A percentile compares a stretch with the other conserved stretches of the same genome.
These are phyloP conservation scores for Talaromyces nanjingensis DNA, from an alignment of 495 filamentous ascomycete species.

Conservation along the genomic window DNA sequence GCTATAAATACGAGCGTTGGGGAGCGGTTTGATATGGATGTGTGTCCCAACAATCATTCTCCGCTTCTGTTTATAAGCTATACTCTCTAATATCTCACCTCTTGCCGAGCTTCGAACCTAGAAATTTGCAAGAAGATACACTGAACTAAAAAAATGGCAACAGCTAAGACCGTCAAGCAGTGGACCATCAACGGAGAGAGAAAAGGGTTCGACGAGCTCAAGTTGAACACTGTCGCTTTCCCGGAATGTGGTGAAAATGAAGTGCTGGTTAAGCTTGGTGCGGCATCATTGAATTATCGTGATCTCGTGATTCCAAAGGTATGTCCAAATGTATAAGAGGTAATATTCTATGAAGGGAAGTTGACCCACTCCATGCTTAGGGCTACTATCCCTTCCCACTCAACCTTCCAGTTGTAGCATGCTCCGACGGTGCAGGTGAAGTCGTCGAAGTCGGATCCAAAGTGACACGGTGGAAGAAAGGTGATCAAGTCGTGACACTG, in stretches of 20 bases:
- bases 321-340: not conserved
- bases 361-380: conserved; percentile 18
- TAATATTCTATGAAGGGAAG: not conserved
- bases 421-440: conserved; percentile 46
- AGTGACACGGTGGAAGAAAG: conserved; percentile 27
- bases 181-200: conserved; percentile 53
- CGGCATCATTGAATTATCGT: conserved; percentile 75
- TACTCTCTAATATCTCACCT: too few species aligned
- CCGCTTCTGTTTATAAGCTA: not conserved
- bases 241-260: conserved; percentile 62
- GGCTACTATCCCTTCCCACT: conserved; percentile 63
- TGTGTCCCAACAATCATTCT: not conserved
- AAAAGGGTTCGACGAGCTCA: conserved; percentile 55
- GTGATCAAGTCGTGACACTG: conserved; percentile 58
- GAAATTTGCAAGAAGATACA: not conserved
- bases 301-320: conserved; percentile 71
- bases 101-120: not conserved
- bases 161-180: conserved; percentile 52
- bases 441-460: conserved; percentile 28
- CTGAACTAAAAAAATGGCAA: conserved; percentile 24
- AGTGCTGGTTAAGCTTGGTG: conserved; percentile 69
- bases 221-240: conserved; percentile 45
- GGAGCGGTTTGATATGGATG: not conserved
- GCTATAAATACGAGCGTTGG: not conserved
- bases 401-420: conserved; percentile 53